Evolutionary conservation across 768 basidiomycete species (phyloP).

Genomic region (Hericium erinaceus): DNA sequence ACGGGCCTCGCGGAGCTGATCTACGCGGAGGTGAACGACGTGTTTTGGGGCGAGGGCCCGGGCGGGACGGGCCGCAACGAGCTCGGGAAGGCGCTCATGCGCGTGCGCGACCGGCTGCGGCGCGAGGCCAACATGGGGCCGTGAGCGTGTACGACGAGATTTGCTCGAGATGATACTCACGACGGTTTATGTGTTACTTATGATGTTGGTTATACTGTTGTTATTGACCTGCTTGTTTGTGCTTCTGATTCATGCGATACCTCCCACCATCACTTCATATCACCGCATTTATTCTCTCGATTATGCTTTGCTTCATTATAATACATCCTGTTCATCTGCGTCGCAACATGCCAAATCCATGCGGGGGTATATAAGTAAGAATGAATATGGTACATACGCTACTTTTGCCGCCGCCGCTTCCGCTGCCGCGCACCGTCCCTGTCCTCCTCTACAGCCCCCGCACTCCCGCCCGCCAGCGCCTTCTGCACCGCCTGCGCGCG

Average conservation of each 20-base stretch:
- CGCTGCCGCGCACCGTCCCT: not conserved
- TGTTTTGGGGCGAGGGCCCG: constrained; percentile 60
- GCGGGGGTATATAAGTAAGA: not conserved
- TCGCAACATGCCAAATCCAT: not conserved
- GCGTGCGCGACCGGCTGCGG: constrained; percentile 41
- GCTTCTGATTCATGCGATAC: not conserved
- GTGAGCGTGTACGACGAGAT: not conserved
- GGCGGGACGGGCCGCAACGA: constrained; percentile 45
- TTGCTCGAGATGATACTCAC: not conserved
- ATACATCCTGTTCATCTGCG: not conserved
- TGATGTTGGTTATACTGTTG: not conserved
- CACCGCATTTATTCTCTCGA: not conserved
- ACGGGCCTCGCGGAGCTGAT: constrained; percentile 38
- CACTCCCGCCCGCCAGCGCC: not conserved
- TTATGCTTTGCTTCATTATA: not conserved
- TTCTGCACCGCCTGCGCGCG: constrained; percentile 46
- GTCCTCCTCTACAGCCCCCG: not conserved
- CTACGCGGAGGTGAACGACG: constrained; percentile 45
- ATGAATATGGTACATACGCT: not conserved
- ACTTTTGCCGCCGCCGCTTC: not conserved
- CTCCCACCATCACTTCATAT: not conserved
- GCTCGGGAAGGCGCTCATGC: constrained; percentile 51
- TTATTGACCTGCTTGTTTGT: not conserved
- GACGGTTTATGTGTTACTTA: not conserved
- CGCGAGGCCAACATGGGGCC: constrained; percentile 13